Evolutionary conservation across 306 rosid species (phyloP).

Genomic region (Gillenia trifoliata): DNA sequence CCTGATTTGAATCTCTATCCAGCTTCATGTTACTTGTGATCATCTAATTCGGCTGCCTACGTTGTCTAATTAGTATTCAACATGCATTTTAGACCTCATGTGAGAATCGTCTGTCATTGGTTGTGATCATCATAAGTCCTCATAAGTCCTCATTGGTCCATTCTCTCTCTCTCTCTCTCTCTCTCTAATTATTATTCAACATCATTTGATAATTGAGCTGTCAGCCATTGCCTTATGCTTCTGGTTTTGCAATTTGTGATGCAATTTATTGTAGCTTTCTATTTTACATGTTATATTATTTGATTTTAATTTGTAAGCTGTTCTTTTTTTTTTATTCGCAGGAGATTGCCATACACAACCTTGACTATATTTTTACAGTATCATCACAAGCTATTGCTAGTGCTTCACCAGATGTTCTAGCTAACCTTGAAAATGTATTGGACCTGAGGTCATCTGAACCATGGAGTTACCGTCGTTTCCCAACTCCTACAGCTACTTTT

Average conservation of each 20-base stretch:
- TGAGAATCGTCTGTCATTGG: neutral
- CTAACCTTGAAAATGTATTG: slow-evolving; percentile 63
- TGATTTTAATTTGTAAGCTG: slow-evolving; percentile 15
- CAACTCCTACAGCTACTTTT: slow-evolving; percentile 85
- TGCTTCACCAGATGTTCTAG: slow-evolving; percentile 66
- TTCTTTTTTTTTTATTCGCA: slow-evolving; percentile 28
- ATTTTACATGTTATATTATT: neutral
- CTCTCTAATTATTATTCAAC: no score
- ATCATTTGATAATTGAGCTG: neutral
- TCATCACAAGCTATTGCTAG: slow-evolving; percentile 65
- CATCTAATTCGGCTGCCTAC: no score
- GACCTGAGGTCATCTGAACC: slow-evolving; percentile 84
- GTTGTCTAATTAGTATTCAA: neutral
- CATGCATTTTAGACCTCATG: neutral
- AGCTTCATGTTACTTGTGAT: neutral
- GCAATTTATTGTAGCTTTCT: neutral
- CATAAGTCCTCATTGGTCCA: neutral
- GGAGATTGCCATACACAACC: slow-evolving; percentile 86
- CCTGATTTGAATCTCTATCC: neutral
- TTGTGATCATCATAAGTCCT: no score
- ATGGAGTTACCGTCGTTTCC: slow-evolving; percentile 83
- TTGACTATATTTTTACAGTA: slow-evolving; percentile 67
- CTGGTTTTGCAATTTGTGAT: neutral
- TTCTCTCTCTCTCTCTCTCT: neutral
- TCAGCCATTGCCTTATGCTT: neutral